Evolutionary conservation across 306 rosid species (phyloP).

Genomic region (Neltuma alba): DNA sequence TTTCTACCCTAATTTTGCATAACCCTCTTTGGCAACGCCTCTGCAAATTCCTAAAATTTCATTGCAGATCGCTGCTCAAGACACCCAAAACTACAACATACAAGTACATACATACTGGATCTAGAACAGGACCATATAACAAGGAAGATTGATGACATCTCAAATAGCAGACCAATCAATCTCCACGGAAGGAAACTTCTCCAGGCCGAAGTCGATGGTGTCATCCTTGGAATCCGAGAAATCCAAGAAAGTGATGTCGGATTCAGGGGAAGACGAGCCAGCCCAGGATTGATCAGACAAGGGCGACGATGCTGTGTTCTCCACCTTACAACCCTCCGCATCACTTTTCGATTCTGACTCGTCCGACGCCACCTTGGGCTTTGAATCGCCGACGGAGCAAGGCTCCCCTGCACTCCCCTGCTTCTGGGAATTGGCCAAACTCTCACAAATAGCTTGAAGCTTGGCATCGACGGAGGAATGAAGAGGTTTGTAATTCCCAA

Average conservation of each 20-base stretch:
- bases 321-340: conserved; percentile 43
- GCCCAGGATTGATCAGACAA: conserved; percentile 47
- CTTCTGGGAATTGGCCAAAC: conserved; percentile 48
- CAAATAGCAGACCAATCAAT: conserved; percentile 87
- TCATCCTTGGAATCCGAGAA: conserved; percentile 60
- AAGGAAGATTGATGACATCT: conserved; percentile 15
- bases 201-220: conserved; percentile 55
- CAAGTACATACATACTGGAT: background rate
- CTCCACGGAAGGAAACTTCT: conserved; percentile 85
- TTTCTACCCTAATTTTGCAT: conserved; percentile 30
- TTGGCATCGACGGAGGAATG: conserved; percentile 80
- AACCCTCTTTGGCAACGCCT: conserved; percentile 38
- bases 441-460: conserved; percentile 79
- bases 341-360: conserved; percentile 15
- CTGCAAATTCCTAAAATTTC: conserved; percentile 80
- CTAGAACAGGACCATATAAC: background rate
- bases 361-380: conserved; percentile 33
- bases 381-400: conserved; percentile 43
- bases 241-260: conserved; percentile 57
- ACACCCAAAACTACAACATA: conserved; percentile 34
- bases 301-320: conserved; percentile 42
- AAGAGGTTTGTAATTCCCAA: conserved; percentile 70
- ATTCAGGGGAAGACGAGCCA: conserved; percentile 71
- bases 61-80: conserved; percentile 57
- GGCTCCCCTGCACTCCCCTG: conserved; percentile 47